A percentile compares a stretch with the other conserved stretches of the same genome.
These are phyloP conservation scores for Vachellia collinsii DNA, from an alignment of 306 rosid genomes.

Conservation along the genomic window DNA sequence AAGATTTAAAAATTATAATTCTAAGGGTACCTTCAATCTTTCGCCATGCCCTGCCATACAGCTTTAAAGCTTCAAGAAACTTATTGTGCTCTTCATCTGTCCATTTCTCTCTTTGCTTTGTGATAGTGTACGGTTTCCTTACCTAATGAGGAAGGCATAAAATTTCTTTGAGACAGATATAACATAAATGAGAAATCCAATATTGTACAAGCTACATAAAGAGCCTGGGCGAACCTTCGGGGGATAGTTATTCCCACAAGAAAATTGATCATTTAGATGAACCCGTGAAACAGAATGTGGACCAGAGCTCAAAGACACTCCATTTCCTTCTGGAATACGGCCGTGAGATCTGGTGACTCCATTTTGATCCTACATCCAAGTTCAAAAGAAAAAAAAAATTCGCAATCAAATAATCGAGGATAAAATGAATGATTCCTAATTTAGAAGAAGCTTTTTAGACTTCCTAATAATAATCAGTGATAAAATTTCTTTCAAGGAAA, in stretches of 20 bases:
- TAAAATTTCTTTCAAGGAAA: constrained; percentile 6
- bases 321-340: constrained; percentile 40
- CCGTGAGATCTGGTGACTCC: constrained; percentile 40
- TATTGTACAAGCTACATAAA: neutral
- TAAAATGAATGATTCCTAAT: neutral
- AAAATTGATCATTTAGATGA: constrained; percentile 57
- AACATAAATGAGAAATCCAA: constrained; percentile 17
- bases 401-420: constrained; percentile 7
- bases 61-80: constrained; percentile 81
- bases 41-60: constrained; percentile 86
- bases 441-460: constrained; percentile 9
- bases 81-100: constrained; percentile 86
- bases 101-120: constrained; percentile 89
- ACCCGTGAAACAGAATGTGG: constrained; percentile 42
- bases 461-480: constrained; percentile 15
- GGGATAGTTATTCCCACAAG: constrained; percentile 55
- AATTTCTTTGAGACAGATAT: constrained; percentile 24
- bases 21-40: constrained; percentile 67
- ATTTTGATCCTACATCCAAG: constrained; percentile 53
- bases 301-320: constrained; percentile 39
- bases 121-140: constrained; percentile 85
- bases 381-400: constrained; percentile 31
- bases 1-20: neutral
- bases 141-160: constrained; percentile 43
- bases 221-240: constrained; percentile 57